phyloP scores from a whole-genome alignment of 257 asterid species.

The Osmanthus fragrans region DNA sequence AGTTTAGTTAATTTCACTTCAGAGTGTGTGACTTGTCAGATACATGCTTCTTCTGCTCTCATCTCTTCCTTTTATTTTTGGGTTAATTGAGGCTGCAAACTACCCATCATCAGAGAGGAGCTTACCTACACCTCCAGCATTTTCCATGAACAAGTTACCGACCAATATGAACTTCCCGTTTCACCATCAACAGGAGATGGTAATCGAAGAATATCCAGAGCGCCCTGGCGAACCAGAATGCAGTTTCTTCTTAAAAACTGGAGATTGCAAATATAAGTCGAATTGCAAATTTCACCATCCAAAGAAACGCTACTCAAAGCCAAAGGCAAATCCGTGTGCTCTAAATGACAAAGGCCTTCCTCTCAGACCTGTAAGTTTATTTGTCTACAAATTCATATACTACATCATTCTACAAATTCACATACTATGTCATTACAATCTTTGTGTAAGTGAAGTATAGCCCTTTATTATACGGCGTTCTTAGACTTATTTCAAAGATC shows the following conservation, averaged over 20 bases:
- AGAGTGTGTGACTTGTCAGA: background rate
- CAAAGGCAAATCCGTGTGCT: conserved; percentile 37
- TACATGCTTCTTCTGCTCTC: conserved; percentile 21
- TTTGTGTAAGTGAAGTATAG: background rate
- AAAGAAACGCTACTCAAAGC: conserved; percentile 44
- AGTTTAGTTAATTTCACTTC: background rate
- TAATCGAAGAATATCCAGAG: conserved; percentile 72
- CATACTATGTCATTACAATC: background rate
- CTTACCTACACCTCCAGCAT: conserved; percentile 93
- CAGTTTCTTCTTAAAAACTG: conserved; percentile 77
- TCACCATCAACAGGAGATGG: conserved; percentile 44
- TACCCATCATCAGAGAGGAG: conserved; percentile 69
- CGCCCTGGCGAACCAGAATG: conserved; percentile 95
- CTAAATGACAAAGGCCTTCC: conserved; percentile 93
- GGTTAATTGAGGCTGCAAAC: conserved; percentile 51
- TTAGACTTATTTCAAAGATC: background rate
- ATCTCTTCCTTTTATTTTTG: conserved; percentile 27
- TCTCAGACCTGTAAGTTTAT: conserved; percentile 86
- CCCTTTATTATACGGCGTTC: background rate
- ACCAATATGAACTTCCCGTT: conserved; percentile 48
- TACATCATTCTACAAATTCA: background rate
- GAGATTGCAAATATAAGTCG: conserved; percentile 83
- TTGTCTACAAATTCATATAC: background rate
- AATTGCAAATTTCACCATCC: conserved; percentile 95
- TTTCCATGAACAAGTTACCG: conserved; percentile 54